Conservation (phyloP, 1,284 basidiomycete species). For the Bondarzewia mesenterica region DNA sequence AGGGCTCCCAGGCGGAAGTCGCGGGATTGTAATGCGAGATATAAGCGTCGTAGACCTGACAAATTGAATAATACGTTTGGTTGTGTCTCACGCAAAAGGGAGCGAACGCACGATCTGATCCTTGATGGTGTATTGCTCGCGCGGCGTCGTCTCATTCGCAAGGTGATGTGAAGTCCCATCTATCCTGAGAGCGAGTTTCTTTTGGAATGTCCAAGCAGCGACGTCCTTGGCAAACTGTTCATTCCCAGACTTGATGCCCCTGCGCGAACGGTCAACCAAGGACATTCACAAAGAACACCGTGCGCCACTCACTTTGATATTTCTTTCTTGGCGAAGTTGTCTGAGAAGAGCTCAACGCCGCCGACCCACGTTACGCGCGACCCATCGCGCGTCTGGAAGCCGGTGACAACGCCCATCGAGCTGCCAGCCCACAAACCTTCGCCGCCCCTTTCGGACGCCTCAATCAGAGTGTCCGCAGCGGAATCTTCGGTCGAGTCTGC, state of each 20-base stretch:
- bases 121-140: slow-evolving; percentile 78
- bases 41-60: slow-evolving; percentile 66
- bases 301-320: slow-evolving; percentile 54
- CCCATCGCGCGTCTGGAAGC: slow-evolving; percentile 81
- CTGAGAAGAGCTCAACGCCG: slow-evolving; percentile 70
- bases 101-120: slow-evolving; percentile 64
- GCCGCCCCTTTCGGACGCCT: slow-evolving; percentile 61
- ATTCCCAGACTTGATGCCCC: slow-evolving; percentile 68
- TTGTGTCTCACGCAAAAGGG: not conserved
- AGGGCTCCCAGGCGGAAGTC: slow-evolving; percentile 59
- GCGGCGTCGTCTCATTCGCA: slow-evolving; percentile 49
- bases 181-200: slow-evolving; percentile 75
- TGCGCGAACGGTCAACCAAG: slow-evolving; percentile 16
- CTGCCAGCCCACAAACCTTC: slow-evolving; percentile 77
- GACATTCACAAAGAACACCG: not conserved
- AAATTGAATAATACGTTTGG: not conserved
- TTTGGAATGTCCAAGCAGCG: slow-evolving; percentile 88
- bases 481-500: slow-evolving; percentile 53
- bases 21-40: slow-evolving; percentile 59
- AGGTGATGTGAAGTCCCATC: slow-evolving; percentile 70
- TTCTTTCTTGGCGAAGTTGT: slow-evolving; percentile 60
- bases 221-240: slow-evolving; percentile 67
- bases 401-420: slow-evolving; percentile 71
- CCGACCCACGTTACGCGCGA: slow-evolving; percentile 80
- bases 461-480: slow-evolving; percentile 48